These are phyloP conservation scores for Suhomyces sp. DNA, from an alignment of 805 yeast genomes.

Conservation along the genomic window DNA sequence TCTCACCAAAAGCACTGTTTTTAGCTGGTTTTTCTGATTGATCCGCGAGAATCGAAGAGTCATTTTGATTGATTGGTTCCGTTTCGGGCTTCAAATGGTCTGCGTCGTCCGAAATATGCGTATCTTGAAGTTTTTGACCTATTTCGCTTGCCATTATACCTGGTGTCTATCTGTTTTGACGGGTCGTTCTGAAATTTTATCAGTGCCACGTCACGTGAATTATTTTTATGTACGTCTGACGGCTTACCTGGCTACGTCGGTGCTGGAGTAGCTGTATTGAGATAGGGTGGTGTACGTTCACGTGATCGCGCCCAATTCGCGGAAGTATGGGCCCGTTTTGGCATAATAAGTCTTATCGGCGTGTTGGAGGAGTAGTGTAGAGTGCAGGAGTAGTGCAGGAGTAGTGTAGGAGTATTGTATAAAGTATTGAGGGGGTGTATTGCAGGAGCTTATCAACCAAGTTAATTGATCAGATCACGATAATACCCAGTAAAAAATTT, in stretches of 20 bases:
- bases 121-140: background rate
- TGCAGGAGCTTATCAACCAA: background rate
- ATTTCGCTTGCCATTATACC: background rate
- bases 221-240: background rate
- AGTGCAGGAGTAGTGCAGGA: too few species aligned
- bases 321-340: background rate
- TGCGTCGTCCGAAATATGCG: background rate
- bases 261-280: background rate
- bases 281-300: background rate
- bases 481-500: background rate
- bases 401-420: background rate
- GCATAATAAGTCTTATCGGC: background rate
- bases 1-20: background rate
- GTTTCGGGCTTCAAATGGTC: background rate
- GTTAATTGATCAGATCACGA: background rate
- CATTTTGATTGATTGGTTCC: background rate
- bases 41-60: background rate
- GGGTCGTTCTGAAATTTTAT: background rate
- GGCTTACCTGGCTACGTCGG: too few species aligned
- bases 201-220: background rate
- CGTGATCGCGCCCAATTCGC: background rate
- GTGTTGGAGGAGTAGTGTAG: background rate
- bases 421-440: background rate
- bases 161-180: background rate
- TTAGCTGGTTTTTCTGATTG: background rate